Conservation (phyloP, 1,284 basidiomycete genomes). For the Ganoderma lucidum region DNA sequence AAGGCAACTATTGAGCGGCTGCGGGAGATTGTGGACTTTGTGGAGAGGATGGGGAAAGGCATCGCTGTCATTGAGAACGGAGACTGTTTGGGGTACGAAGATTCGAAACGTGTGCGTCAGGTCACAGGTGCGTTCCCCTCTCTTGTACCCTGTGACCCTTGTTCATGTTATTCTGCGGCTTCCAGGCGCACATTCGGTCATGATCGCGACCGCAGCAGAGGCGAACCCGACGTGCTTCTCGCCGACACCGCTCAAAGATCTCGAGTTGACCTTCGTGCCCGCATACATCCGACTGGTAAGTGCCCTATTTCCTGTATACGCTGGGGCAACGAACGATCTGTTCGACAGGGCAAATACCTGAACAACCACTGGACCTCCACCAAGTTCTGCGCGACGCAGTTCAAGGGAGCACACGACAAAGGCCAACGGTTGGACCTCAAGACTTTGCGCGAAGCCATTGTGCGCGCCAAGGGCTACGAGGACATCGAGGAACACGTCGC, state of each 20-base stretch:
- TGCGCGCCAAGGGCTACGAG: constrained; percentile 73
- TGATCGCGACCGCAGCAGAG: constrained; percentile 97
- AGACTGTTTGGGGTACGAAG: constrained; percentile 85
- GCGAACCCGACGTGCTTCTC: constrained; percentile 92
- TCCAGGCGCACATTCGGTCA: constrained; percentile 87
- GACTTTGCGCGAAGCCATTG: constrained; percentile 60
- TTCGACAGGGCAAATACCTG: constrained; percentile 65
- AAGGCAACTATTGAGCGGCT: constrained; percentile 83
- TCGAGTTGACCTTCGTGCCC: constrained; percentile 78
- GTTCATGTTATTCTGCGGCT: constrained; percentile 4
- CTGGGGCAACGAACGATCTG: not conserved
- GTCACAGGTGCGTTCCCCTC: constrained; percentile 68
- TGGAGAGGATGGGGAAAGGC: constrained; percentile 70
- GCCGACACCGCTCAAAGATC: constrained; percentile 69
- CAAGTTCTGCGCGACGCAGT: constrained; percentile 91
- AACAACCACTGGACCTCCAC: constrained; percentile 86
- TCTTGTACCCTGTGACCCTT: not conserved
- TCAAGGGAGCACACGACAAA: constrained; percentile 67
- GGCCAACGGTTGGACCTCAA: constrained; percentile 68
- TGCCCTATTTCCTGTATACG: constrained; percentile 14
- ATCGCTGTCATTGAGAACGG: constrained; percentile 95
- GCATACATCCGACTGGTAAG: constrained; percentile 80
- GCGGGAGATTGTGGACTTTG: constrained; percentile 85
- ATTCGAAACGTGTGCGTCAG: constrained; percentile 78
- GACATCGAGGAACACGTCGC: constrained; percentile 63